Evolutionary conservation across 345 rosid species (phyloP), one percentile per base, ranked within the genome.

Genomic region (Salix koriyanagi): DNA sequence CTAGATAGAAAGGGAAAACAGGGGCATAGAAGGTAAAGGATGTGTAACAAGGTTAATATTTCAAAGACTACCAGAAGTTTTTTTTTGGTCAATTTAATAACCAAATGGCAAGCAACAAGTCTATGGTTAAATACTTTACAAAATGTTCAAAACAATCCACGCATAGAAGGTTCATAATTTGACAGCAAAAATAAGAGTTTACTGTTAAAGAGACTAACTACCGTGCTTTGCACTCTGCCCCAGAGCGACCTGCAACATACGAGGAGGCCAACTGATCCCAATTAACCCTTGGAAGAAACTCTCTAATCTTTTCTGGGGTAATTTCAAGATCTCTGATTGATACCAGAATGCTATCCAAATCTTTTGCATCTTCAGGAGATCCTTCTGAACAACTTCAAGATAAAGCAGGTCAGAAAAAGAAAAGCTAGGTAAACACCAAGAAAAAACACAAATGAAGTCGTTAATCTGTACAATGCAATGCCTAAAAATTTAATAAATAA

Each of bases 141-240:
- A 56, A 15, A 23, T 28, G 21, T 42, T 32, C 37, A 44, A 44
- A 72, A 39, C 5, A n/a, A 60, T 13, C 16, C 16, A 75, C 14
- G n/a, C 9, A 37, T 4, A 25, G 68, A 74, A 42, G 58, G 2
- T 54, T 73, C 26, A 64, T 12, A 39, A 39, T 71, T 65, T 2
- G 64, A 52, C 39, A 4, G 12, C n/a, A 10, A 52, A 7, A 46
- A 44, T 37, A 73, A 66, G 69, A 70, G 10, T 54, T 23, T 64
- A 80, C 64, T 65, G 52, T 34, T 52, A 46, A 15, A 78, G 73
- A 58, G 67, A 69, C 62, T 76, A 69, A 85, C 83, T 87, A 96
- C 99, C 84, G 90, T 76, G 96, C 87, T 87, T 89, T 90, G 80
- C 99, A 96, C 86, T 93, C 98, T 71, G 94, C 87, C 80, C 92